Evolutionary conservation across 257 asterid species (phyloP), one percentile per base, ranked within the genome.

Genomic region (Solanum neorickii): DNA sequence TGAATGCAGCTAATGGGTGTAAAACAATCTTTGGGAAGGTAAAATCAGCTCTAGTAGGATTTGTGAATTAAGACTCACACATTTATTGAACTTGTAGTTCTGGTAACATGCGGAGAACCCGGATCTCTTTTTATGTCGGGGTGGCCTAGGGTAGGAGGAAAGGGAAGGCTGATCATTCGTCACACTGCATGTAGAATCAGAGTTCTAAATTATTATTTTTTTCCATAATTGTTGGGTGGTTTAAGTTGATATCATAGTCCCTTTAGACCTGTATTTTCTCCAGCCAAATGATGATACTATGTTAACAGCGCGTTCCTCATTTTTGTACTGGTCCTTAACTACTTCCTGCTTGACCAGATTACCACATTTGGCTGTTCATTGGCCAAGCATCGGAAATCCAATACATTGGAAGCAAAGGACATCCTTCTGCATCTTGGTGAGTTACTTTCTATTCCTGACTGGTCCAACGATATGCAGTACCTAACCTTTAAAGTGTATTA

Each of bases 351-450:
- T 84, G 86, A 82, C 89, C 93, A 96, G 98, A 92, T 96, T 72
- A 91, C 97, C 37, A 91, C 94, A 59, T 96, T 94, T 89, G 99
- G 98, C 37, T 96, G 98, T 91, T 92, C 96, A 5, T 88, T 96
- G 90, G 99, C 99, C 69, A 97, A 95, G 91, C 99, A 97, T 91
- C 94, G 99, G 12, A 97, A 96, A 72, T 97, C 99, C 69, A 83
- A 94, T 87, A 94, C 94, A 46, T 90, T 97, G 88, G 99, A 97
- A 91, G 95, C 98, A 3, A 96, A 96, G 91, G 99, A 97, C 90
- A 92, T 97, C 89, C 95, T 96, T 85, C 91, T 97, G 87, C 97
- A 94, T 92, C 94, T 96, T 89, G 99, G 99, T 97, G 86, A 92
- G 82, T 77, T 84, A 12, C 72, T 33, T 84, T 76, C 25, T 84